Conservation (phyloP, 169 alveolate genomes). For the Ichthyophthirius multifiliis region DNA sequence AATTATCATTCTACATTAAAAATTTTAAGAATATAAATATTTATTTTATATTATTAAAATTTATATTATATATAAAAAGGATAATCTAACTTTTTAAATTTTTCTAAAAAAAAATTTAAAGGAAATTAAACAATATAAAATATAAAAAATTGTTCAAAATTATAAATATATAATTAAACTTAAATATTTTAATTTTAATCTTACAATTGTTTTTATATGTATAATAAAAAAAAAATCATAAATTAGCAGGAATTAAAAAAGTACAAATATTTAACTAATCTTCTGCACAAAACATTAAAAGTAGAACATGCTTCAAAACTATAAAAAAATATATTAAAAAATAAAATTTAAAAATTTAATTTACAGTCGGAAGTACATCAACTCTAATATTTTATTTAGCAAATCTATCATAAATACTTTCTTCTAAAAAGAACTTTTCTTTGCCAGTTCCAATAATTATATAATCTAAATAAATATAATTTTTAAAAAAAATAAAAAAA, state of each 20-base stretch:
- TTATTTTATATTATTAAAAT: too few relatives aligned
- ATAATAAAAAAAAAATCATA: too few relatives aligned
- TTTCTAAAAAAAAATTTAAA: too few relatives aligned
- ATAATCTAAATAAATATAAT: neutral
- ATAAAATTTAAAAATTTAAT: neutral
- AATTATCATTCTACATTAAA: too few relatives aligned
- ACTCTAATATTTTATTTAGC: constrained; percentile 17
- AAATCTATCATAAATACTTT: constrained; percentile 30
- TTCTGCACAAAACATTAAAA: constrained; percentile 45
- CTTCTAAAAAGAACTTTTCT: constrained; percentile 30
- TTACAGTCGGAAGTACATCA: constrained; percentile 36
- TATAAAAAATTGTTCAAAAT: too few relatives aligned
- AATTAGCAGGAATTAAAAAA: constrained; percentile 35
- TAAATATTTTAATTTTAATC: too few relatives aligned
- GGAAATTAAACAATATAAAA: too few relatives aligned
- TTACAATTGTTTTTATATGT: too few relatives aligned
- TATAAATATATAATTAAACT: too few relatives aligned
- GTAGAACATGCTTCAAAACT: constrained; percentile 41
- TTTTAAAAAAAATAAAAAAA: neutral
- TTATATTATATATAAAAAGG: too few relatives aligned
- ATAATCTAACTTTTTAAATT: too few relatives aligned
- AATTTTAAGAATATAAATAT: too few relatives aligned
- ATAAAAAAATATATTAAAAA: neutral
- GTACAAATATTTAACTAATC: constrained; percentile 41
- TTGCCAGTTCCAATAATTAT: constrained; percentile 44